Evolutionary conservation across 805 yeast genomes (phyloP).

Genomic region (Ogataea trehalophila): DNA sequence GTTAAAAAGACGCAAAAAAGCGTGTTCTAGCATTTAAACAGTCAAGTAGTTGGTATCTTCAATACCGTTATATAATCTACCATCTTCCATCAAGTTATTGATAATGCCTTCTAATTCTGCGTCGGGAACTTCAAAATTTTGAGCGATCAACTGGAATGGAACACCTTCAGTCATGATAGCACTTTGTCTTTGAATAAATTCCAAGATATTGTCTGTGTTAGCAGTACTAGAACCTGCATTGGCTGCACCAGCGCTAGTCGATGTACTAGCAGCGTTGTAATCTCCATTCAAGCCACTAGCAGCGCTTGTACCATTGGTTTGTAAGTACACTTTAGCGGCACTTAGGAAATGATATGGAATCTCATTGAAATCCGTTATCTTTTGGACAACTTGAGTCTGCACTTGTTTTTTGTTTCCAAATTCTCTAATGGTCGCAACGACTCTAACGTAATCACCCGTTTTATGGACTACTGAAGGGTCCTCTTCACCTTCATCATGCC

Average conservation of each 20-base stretch:
- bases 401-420: constrained; percentile 61
- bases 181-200: constrained; percentile 45
- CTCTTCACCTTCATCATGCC: constrained; percentile 43
- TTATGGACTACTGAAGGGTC: constrained; percentile 26
- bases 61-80: constrained; percentile 62
- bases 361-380: constrained; percentile 60
- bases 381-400: constrained; percentile 57
- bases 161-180: constrained; percentile 70
- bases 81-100: constrained; percentile 56
- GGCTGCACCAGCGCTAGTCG: constrained; percentile 21
- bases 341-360: constrained; percentile 63
- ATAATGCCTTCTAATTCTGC: constrained; percentile 48
- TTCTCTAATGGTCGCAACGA: constrained; percentile 51
- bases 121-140: constrained; percentile 45
- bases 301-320: constrained; percentile 43
- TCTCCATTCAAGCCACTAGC: constrained; percentile 11
- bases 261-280: constrained; percentile 15
- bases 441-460: constrained; percentile 56
- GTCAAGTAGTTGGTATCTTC: constrained; percentile 62
- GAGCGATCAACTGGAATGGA: constrained; percentile 59
- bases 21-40: constrained; percentile 28
- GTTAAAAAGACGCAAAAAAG: constrained; percentile 7
- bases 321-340: constrained; percentile 54
- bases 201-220: constrained; percentile 41
- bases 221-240: constrained; percentile 19